These are phyloP conservation scores for Lumnitzera littorea DNA, from an alignment of 345 rosid species.

Conservation along the genomic window DNA sequence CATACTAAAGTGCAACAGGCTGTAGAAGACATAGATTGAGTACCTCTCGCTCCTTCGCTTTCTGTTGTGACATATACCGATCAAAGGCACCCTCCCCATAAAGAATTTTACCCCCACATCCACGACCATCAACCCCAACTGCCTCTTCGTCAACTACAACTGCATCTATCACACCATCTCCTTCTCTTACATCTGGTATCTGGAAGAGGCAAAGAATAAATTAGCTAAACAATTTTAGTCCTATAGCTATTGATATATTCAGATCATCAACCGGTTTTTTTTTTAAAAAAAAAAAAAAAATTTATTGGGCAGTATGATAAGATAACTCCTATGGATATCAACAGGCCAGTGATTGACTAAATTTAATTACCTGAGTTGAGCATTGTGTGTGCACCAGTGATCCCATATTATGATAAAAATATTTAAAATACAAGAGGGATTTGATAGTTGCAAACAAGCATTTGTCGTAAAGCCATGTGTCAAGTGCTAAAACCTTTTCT, in stretches of 20 bases:
- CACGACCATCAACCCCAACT: constrained; percentile 47
- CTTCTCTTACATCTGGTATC: constrained; percentile 81
- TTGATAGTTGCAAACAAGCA: too few relatives aligned
- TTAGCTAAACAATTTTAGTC: neutral
- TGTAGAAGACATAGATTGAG: neutral
- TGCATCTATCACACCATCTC: constrained; percentile 69
- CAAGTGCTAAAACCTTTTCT: too few relatives aligned
- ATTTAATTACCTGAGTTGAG: too few relatives aligned
- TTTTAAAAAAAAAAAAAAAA: too few relatives aligned
- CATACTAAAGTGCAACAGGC: neutral
- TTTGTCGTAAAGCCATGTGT: too few relatives aligned
- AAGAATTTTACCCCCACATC: constrained; percentile 76
- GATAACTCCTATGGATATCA: too few relatives aligned
- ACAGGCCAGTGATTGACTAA: too few relatives aligned
- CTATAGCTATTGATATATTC: neutral
- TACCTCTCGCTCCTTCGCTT: constrained; percentile 32
- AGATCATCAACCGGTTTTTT: neutral
- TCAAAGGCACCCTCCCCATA: constrained; percentile 71
- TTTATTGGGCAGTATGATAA: too few relatives aligned
- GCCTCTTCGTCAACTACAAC: constrained; percentile 87
- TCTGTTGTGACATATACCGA: constrained; percentile 48
- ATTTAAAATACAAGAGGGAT: too few relatives aligned
- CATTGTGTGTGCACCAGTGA: too few relatives aligned
- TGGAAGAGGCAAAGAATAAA: constrained; percentile 13
- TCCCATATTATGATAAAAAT: too few relatives aligned